Percentiles rank a stretch among this genome's conserved stretches.
Conservation (phyloP, 805 yeast genomes). For the Nakazawaea populi region DNA sequence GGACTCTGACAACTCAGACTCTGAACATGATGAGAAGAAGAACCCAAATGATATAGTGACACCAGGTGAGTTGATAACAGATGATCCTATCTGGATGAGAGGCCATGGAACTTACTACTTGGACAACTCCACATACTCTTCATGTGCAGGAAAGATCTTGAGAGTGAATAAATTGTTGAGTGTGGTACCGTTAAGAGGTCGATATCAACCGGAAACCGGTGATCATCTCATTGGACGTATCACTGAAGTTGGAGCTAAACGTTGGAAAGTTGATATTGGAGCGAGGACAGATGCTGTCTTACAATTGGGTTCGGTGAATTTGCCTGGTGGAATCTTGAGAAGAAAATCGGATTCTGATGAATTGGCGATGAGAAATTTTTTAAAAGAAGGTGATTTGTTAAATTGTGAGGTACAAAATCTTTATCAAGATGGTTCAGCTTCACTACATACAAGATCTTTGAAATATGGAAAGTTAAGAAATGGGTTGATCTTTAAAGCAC, state of each 20-base stretch:
- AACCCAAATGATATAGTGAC: conserved; percentile 49
- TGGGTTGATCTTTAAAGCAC: conserved; percentile 78
- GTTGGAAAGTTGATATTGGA: conserved; percentile 98
- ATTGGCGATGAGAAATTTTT: conserved; percentile 87
- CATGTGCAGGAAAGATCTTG: conserved; percentile 88
- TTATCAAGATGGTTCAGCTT: conserved; percentile 86
- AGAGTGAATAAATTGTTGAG: conserved; percentile 82
- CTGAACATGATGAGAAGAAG: conserved; percentile 17
- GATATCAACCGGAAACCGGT: conserved; percentile 92
- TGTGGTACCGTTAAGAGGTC: conserved; percentile 80
- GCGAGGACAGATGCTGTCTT: conserved; percentile 89
- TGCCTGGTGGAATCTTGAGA: conserved; percentile 95
- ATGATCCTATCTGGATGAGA: conserved; percentile 96
- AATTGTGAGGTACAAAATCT: conserved; percentile 95
- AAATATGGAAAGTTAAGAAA: conserved; percentile 93
- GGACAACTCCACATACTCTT: conserved; percentile 71
- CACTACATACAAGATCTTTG: conserved; percentile 90
- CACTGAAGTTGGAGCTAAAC: conserved; percentile 85
- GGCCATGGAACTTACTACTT: conserved; percentile 94
- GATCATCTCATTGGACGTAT: conserved; percentile 94
- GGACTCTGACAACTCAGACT: conserved; percentile 22
- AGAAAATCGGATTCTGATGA: conserved; percentile 95
- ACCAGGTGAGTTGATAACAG: conserved; percentile 95
- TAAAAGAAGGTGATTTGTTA: conserved; percentile 92
- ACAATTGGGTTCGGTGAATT: conserved; percentile 90